Evolutionary conservation across 805 yeast species (phyloP).

Genomic region (Cyberlindnera euphorbiiphila): DNA sequence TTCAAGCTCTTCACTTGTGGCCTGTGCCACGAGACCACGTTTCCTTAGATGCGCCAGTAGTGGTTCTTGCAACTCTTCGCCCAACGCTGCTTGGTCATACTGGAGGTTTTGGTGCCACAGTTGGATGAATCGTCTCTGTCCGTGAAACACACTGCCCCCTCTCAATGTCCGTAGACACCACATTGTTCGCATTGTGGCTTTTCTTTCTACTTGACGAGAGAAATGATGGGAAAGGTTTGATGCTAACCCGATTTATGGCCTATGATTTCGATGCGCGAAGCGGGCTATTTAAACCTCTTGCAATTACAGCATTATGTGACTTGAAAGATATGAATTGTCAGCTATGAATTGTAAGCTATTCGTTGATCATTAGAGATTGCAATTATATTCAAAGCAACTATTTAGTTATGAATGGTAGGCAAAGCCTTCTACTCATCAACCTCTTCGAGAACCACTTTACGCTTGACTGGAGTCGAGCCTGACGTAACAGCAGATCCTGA

Average conservation of each 20-base stretch:
- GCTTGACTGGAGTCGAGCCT: constrained; percentile 11
- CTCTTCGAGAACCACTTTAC: constrained; percentile 31
- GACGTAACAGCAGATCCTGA: constrained; percentile 5
- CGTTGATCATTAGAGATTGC: too few species aligned
- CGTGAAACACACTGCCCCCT: neutral
- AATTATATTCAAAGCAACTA: too few species aligned
- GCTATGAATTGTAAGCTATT: too few species aligned
- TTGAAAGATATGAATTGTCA: too few species aligned
- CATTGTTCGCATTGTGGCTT: neutral
- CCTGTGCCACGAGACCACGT: constrained; percentile 44
- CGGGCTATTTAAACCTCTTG: too few species aligned
- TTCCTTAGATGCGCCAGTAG: constrained; percentile 37
- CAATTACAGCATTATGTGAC: too few species aligned
- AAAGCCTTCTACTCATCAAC: constrained; percentile 29
- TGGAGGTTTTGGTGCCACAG: constrained; percentile 19
- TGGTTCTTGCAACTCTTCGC: constrained; percentile 34
- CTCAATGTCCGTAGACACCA: neutral
- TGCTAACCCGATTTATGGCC: too few species aligned
- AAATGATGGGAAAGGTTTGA: neutral
- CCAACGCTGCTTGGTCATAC: constrained; percentile 20
- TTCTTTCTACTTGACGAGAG: neutral
- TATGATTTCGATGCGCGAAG: too few species aligned
- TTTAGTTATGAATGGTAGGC: too few species aligned
- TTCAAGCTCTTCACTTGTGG: constrained; percentile 33
- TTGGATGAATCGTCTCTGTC: constrained; percentile 2